A percentile compares a stretch with the other conserved stretches of the same genome.
These are phyloP conservation scores for Prunus mume DNA, from an alignment of 306 rosid species.

Conservation along the genomic window DNA sequence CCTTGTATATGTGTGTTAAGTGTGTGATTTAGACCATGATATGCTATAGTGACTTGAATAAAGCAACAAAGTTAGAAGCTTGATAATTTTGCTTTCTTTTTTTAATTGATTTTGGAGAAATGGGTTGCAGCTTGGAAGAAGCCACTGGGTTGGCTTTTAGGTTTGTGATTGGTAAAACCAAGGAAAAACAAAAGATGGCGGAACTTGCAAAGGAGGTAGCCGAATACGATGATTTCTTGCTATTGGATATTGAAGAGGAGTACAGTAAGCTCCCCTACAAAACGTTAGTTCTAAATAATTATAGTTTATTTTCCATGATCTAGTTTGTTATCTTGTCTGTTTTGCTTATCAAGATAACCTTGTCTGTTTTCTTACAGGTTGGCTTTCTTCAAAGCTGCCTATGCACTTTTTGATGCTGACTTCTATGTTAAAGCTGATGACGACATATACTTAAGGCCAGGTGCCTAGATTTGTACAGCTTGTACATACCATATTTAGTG, in stretches of 20 bases:
- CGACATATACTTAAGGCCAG: slow-evolving; percentile 97
- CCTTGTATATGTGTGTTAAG: too few species aligned
- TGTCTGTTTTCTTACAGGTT: slow-evolving; percentile 48
- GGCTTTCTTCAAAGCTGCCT: slow-evolving; percentile 96
- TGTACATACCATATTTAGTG: slow-evolving; percentile 2
- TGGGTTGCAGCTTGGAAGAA: slow-evolving; percentile 83
- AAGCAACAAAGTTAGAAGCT: neutral
- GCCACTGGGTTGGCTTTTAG: slow-evolving; percentile 94
- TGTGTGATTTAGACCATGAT: neutral
- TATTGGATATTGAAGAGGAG: slow-evolving; percentile 94
- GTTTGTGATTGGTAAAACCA: slow-evolving; percentile 82
- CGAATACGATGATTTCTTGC: slow-evolving; percentile 77
- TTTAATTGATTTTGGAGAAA: slow-evolving; percentile 22
- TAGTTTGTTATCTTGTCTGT: slow-evolving; percentile 6
- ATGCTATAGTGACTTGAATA: neutral
- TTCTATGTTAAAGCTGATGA: slow-evolving; percentile 96
- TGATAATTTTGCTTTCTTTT: neutral
- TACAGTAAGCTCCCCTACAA: slow-evolving; percentile 98
- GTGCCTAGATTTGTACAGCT: slow-evolving; percentile 31
- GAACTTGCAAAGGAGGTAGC: slow-evolving; percentile 71
- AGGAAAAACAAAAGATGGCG: slow-evolving; percentile 62
- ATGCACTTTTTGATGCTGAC: slow-evolving; percentile 79
- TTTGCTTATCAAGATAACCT: neutral
- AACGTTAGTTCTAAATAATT: slow-evolving; percentile 71
- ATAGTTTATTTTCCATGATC: slow-evolving; percentile 13